A percentile compares a stretch with the other conserved stretches of the same genome.
phyloP scores from a whole-genome alignment of 352 stramenopile species.

The Plasmopara viticola region DNA sequence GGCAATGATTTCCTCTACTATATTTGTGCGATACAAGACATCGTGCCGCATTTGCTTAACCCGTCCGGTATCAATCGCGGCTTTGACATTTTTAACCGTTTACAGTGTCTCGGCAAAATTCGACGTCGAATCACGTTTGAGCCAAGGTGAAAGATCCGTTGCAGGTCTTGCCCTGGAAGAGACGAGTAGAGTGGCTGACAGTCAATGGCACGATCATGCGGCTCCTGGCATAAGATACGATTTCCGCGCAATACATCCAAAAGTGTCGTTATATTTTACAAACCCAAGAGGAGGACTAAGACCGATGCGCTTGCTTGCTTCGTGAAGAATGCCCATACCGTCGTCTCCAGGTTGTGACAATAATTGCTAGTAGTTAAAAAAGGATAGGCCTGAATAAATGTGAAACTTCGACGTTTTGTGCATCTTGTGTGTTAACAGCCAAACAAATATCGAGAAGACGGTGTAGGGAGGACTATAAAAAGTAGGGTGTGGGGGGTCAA shows the following conservation, averaged over 20 bases:
- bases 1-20: constrained; percentile 86
- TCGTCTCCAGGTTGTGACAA: no score
- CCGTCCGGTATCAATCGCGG: constrained; percentile 95
- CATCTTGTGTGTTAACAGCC: no score
- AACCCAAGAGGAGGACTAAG: constrained; percentile 93
- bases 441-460: no score
- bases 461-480: no score
- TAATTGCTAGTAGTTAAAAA: no score
- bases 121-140: constrained; percentile 83
- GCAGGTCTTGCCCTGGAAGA: constrained; percentile 90
- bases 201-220: constrained; percentile 35
- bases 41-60: constrained; percentile 89
- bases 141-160: constrained; percentile 84
- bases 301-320: constrained; percentile 68
- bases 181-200: constrained; percentile 91
- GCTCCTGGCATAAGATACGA: constrained; percentile 39
- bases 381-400: no score
- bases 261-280: constrained; percentile 90
- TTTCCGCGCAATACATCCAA: constrained; percentile 62
- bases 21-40: constrained; percentile 79
- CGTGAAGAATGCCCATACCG: constrained; percentile 24
- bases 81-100: constrained; percentile 92
- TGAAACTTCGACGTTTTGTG: no score
- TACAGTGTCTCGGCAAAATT: constrained; percentile 96
- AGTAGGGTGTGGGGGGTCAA: no score